Conservation (phyloP, 768 basidiomycete species). For the Tricholoma sp. region DNA sequence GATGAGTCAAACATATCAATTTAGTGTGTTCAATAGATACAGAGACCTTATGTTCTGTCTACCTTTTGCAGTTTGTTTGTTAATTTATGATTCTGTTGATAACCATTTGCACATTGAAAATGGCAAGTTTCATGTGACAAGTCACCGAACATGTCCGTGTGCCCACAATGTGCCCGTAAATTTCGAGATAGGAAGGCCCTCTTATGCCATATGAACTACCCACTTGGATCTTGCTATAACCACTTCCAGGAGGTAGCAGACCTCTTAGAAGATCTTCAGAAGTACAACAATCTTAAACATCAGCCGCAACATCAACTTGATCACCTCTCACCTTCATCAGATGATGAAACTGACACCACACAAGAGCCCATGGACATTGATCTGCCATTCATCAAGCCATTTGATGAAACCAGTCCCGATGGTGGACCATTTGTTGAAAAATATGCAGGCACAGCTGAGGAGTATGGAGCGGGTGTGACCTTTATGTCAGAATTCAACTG, state of each 20-base stretch:
- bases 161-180: not conserved
- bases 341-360: not conserved
- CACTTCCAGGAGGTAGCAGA: not conserved
- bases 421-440: not conserved
- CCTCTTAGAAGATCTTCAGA: not conserved
- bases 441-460: not conserved
- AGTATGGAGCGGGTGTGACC: conserved; percentile 4
- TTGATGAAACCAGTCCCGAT: not conserved
- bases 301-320: not conserved
- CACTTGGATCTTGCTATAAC: not conserved
- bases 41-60: too few relatives aligned
- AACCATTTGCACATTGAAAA: not conserved
- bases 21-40: too few relatives aligned
- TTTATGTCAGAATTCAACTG: conserved; percentile 22
- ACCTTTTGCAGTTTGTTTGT: not conserved
- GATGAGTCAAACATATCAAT: too few relatives aligned
- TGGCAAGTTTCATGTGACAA: not conserved
- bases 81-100: not conserved
- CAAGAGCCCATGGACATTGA: not conserved
- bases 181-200: not conserved
- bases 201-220: conserved; percentile 1
- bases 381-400: not conserved
- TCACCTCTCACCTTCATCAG: not conserved
- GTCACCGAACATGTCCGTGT: not conserved
- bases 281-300: not conserved